Conservation (phyloP, 2,329 filamentous ascomycete genomes). For the Blastomyces silverae region DNA sequence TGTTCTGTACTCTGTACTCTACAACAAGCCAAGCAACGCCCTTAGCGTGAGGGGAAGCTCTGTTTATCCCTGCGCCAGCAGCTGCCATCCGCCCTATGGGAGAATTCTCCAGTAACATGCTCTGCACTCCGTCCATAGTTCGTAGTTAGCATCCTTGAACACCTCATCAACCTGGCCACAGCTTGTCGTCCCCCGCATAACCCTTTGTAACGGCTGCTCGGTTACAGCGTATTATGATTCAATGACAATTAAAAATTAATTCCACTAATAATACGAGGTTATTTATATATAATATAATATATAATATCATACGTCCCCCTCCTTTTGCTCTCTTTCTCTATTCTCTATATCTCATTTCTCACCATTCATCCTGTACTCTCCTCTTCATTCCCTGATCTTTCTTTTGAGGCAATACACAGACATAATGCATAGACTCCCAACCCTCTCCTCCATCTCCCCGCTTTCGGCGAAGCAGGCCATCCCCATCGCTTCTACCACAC, state of each 20-base stretch:
- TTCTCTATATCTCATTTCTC: neutral
- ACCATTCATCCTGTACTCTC: neutral
- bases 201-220: neutral
- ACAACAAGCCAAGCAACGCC: too few relatives aligned
- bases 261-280: too few relatives aligned
- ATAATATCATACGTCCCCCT: neutral
- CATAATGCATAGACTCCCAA: constrained; percentile 1
- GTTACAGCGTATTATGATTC: neutral
- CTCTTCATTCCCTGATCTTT: neutral
- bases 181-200: neutral
- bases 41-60: neutral
- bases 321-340: neutral
- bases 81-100: neutral
- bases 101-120: neutral
- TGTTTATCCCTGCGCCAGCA: neutral
- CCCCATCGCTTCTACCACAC: neutral
- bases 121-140: too few relatives aligned
- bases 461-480: neutral
- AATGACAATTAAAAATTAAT: too few relatives aligned
- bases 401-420: neutral
- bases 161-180: too few relatives aligned
- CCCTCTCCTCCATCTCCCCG: neutral
- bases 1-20: too few relatives aligned
- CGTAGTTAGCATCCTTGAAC: too few relatives aligned
- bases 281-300: too few relatives aligned